Evolutionary conservation across 768 basidiomycete genomes (phyloP), one percentile per base, ranked within the genome.

Genomic region (Boletus rufocinnamomeus): DNA sequence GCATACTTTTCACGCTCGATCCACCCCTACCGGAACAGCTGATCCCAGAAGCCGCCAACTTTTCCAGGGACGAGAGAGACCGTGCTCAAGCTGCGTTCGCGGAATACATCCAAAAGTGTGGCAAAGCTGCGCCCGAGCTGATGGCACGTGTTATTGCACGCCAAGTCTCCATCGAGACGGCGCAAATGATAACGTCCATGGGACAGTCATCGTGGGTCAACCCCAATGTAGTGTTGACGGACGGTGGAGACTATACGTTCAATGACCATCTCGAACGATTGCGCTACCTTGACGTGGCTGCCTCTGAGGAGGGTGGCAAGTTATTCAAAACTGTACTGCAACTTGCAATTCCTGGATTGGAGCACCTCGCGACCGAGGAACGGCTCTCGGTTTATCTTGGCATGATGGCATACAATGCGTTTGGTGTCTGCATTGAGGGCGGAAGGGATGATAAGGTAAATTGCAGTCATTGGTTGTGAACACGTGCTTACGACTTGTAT

Each of bases 261-360:
- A 84, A 81, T 38, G 91, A 94, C 63, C 90, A 94, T 66, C 72
- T 91, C 14, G 92, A 93, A 64, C 79, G 91, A 28, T 73, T 92
- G 64, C 79, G 89, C 54, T 91, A 81, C 67, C 72, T 89, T 25
- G 85, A 89, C 44, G 66, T 84, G n/a, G 63, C 69, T 14, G 74
- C 81, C 2, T 68, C 79, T 17, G 72, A 78, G 25, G 79, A 83
- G 48, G 86, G 87, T 61, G 69, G 76, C 21, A 69, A 77, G 25
- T 61, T 87, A 17, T 67, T 92, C 44, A 71, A 77, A 30, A 73
- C 78, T 19, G 79, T 93, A 21, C 69, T 94, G 52, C 74, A 79
- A 48, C 74, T 77, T 35, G 86, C 87, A 3, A 72, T 93, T 45
- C 87, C 86, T 13, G 91, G 89, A 21, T 69, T 93, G 58, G 88